Base-by-base conservation (phyloP, 441 rosid genomes). In the Populus tomentosa region DNA sequence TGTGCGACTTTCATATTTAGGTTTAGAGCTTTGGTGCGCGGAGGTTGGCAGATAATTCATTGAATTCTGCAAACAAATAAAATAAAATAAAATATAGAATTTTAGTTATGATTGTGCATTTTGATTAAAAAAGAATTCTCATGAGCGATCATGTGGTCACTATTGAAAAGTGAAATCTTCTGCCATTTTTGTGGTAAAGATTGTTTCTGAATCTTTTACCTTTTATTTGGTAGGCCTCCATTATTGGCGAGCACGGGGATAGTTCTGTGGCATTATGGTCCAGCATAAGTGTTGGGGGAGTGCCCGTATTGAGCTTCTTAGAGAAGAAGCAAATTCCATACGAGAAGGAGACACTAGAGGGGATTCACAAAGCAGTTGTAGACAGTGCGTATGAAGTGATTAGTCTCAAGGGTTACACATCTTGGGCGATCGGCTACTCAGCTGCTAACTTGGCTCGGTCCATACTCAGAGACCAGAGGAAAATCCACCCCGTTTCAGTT, bases 211-310 rank as follows among this genome's bases (percentile, higher is more conserved):
- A 46, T 42, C 33, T 30, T 72, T 21, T 2, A 13, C 21, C 20
- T 4, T 36, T 33, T 50, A 20, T 9, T 30, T 26, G n/a, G 21
- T 38, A 94, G 98, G 98, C 98, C 5, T 91, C 71, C 76, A 90
- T 94, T 0, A 89, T 94, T 13, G 98, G 98, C 10, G 98, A 94
- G 84, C 98, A 94, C 71, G 97, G 98, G 16, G 98, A 94, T 80
- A 94, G 94, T 78, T 94, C 98, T 0, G 98, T 94, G 69, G 98
- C 98, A 0, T 70, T 92, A 38, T 94, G 98, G 97, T 94, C 98
- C 0, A 89, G 94, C 85, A 94, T 94, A 67, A 92, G 95, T 69
- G 90, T 94, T 0, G 98, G 98, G 13, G 97, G 98, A 21, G 93
- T 94, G 67, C 97, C 98, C n/a, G 85, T 94, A 14, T 7, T 94